Percentiles rank a stretch among this genome's conserved stretches.
Evolutionary conservation across 2,329 filamentous ascomycete genomes (phyloP).

Genomic region (Allantophomopsis lycopodina): DNA sequence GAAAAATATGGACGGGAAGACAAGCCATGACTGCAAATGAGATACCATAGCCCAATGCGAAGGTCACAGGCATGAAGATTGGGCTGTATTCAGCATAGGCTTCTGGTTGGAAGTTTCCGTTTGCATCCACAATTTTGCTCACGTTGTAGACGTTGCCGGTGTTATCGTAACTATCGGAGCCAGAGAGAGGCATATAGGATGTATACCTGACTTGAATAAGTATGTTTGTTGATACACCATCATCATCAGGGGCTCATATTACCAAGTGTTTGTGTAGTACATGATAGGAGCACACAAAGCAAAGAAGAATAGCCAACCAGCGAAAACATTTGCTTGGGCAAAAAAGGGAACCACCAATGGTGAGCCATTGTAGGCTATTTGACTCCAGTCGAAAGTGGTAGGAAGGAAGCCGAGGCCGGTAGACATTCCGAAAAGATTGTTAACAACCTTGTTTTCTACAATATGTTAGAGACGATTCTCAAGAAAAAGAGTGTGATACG

Average conservation of each 20-base stretch:
- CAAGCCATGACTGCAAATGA: conserved; percentile 59
- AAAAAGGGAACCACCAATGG: no score
- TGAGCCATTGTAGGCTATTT: no score
- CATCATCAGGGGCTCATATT: no score
- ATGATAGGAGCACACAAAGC: conserved; percentile 21
- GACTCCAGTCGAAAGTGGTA: conserved; percentile 61
- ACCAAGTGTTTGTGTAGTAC: conserved; percentile 53
- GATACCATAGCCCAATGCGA: conserved; percentile 53
- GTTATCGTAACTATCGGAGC: conserved; percentile 60
- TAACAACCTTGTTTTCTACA: no score
- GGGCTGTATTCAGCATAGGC: conserved; percentile 57
- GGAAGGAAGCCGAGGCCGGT: conserved; percentile 56
- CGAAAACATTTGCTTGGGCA: no score
- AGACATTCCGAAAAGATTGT: not conserved
- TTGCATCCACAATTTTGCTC: conserved; percentile 41
- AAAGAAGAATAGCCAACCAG: no score
- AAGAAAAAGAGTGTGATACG: no score
- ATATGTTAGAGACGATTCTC: no score
- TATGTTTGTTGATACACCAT: no score
- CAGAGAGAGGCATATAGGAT: conserved; percentile 53
- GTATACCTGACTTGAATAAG: conserved; percentile 24
- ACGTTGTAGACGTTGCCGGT: conserved; percentile 52
- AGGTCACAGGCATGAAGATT: conserved; percentile 57
- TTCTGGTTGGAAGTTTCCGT: conserved; percentile 46
- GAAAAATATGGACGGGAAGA: conserved; percentile 50